A percentile compares a stretch with the other conserved stretches of the same genome.
Conservation (phyloP, 1,284 basidiomycete species). For the Moesziomyces sp. region DNA sequence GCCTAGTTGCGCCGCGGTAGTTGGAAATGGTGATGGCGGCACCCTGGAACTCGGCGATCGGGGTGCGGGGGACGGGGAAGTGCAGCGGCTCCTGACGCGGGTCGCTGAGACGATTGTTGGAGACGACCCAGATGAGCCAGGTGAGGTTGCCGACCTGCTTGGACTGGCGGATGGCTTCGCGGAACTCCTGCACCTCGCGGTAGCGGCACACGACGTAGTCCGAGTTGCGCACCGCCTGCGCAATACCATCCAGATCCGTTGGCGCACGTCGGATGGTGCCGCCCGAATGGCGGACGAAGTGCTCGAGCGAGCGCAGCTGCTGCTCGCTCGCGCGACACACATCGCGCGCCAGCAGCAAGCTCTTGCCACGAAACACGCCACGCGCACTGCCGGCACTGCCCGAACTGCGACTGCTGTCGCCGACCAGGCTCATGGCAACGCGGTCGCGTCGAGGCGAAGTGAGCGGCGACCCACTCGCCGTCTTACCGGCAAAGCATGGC, state of each 20-base stretch:
- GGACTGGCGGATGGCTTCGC: conserved; percentile 74
- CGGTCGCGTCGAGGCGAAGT: conserved; percentile 37
- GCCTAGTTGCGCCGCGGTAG: conserved; percentile 83
- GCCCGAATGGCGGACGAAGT: conserved; percentile 46
- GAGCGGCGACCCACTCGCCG: conserved; percentile 25
- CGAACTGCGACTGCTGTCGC: neutral
- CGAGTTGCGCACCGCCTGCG: conserved; percentile 67
- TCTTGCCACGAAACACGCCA: conserved; percentile 36
- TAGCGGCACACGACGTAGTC: conserved; percentile 79
- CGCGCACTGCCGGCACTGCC: conserved; percentile 9
- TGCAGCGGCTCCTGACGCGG: conserved; percentile 77
- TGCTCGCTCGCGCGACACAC: conserved; percentile 49
- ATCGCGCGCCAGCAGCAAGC: conserved; percentile 50
- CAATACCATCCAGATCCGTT: conserved; percentile 39
- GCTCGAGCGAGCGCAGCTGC: conserved; percentile 68
- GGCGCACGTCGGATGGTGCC: conserved; percentile 41
- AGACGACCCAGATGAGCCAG: conserved; percentile 83
- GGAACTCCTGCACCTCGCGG: conserved; percentile 77
- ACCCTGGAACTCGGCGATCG: conserved; percentile 67
- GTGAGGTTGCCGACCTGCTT: conserved; percentile 81
- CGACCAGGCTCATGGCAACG: conserved; percentile 29
- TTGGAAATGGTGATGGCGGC: conserved; percentile 85
- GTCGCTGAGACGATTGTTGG: conserved; percentile 74
- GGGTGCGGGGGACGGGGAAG: conserved; percentile 72
- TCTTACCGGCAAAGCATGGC: conserved; percentile 33